Percentiles rank a stretch among this genome's conserved stretches.
These are phyloP conservation scores for Eruca vesicaria DNA, from an alignment of 441 rosid species.

Conservation along the genomic window DNA sequence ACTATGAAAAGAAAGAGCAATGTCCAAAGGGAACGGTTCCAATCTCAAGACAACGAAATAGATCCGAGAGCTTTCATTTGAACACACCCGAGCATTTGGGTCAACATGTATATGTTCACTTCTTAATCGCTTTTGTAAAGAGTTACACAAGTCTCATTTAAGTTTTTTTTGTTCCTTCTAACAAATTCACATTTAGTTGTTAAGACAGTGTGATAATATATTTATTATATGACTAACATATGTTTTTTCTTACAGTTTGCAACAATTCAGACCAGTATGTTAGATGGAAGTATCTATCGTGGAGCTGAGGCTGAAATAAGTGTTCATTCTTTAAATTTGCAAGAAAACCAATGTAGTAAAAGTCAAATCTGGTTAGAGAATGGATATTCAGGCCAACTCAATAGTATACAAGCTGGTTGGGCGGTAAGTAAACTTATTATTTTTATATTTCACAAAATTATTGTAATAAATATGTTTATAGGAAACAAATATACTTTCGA, in stretches of 20 bases:
- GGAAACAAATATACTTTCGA: background rate
- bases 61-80: slow-evolving; percentile 1
- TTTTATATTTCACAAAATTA: background rate
- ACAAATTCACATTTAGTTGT: background rate
- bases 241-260: slow-evolving; percentile 4
- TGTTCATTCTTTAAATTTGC: slow-evolving; percentile 10
- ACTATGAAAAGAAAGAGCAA: background rate
- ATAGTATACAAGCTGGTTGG: slow-evolving; percentile 31
- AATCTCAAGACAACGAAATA: slow-evolving; percentile 13
- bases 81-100: background rate
- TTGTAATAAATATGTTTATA: background rate
- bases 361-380: slow-evolving; percentile 29
- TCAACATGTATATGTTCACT: slow-evolving; percentile 22
- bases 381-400: slow-evolving; percentile 12
- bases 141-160: background rate
- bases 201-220: background rate
- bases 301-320: slow-evolving; percentile 29
- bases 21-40: slow-evolving; percentile 28
- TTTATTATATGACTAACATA: background rate
- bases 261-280: slow-evolving; percentile 8
- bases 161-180: background rate
- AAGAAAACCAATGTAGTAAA: slow-evolving; percentile 10
- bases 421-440: background rate
- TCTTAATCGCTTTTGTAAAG: background rate
- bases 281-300: slow-evolving; percentile 21